Evolutionary conservation across 2,329 filamentous ascomycete species (phyloP).

Genomic region (Plenodomus tracheiphilus): DNA sequence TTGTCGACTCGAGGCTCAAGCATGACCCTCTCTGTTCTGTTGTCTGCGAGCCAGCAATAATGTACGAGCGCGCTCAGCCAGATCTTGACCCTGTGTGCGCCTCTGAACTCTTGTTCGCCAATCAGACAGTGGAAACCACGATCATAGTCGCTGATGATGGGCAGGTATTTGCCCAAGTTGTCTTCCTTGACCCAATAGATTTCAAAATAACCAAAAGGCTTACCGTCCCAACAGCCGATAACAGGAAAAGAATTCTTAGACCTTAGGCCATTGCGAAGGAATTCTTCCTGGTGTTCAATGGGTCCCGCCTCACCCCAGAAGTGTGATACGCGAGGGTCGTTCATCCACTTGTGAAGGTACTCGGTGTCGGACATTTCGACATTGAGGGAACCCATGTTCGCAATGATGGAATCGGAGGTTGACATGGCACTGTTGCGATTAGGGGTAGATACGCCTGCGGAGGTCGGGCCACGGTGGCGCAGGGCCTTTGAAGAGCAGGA

Average conservation of each 20-base stretch:
- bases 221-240: slow-evolving; percentile 91
- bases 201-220: slow-evolving; percentile 96
- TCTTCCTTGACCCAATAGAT: slow-evolving; percentile 99
- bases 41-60: slow-evolving; percentile 76
- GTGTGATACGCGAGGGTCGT: slow-evolving; percentile 76
- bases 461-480: slow-evolving; percentile 63
- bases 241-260: slow-evolving; percentile 82
- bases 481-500: slow-evolving; percentile 67
- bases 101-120: slow-evolving; percentile 89
- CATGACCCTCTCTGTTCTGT: slow-evolving; percentile 78
- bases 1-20: slow-evolving; percentile 94
- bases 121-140: slow-evolving; percentile 86
- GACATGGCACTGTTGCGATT: slow-evolving; percentile 43
- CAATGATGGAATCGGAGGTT: slow-evolving; percentile 54
- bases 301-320: slow-evolving; percentile 77
- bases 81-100: slow-evolving; percentile 70
- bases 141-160: slow-evolving; percentile 76
- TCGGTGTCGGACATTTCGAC: slow-evolving; percentile 60
- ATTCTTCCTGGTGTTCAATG: slow-evolving; percentile 62
- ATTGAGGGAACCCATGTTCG: slow-evolving; percentile 35
- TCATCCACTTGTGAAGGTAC: slow-evolving; percentile 85
- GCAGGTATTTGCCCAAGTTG: slow-evolving; percentile 68
- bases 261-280: slow-evolving; percentile 67
- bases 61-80: slow-evolving; percentile 91
- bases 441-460: slow-evolving; percentile 13